Evolutionary conservation across 2,329 filamentous ascomycete genomes (phyloP).

Genomic region (Neoscytalidium dimidiatum): DNA sequence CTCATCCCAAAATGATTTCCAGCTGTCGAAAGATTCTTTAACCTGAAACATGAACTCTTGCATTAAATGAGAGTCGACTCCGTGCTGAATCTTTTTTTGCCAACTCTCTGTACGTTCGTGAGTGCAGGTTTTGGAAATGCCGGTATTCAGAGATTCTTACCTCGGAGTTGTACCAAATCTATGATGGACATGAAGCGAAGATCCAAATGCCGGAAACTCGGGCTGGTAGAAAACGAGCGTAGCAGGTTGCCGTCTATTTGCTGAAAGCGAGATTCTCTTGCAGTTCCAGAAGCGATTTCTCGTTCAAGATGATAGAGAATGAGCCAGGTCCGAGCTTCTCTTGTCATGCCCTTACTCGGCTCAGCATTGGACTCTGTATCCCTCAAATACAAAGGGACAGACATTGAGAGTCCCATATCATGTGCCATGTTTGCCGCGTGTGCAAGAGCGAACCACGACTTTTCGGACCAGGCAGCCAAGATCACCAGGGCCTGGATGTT

Average conservation of each 20-base stretch:
- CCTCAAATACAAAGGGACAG: too few relatives aligned
- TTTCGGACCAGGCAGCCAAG: constrained; percentile 3
- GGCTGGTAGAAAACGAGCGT: background rate
- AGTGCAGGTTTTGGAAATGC: too few relatives aligned
- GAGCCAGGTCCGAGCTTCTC: background rate
- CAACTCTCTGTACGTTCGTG: background rate
- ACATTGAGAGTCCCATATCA: background rate
- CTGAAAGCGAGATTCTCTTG: background rate
- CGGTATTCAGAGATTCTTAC: background rate
- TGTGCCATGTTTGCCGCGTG: constrained; percentile 3
- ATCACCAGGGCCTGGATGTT: background rate
- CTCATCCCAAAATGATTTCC: background rate
- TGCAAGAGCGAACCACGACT: background rate
- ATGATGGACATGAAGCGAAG: background rate
- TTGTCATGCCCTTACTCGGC: background rate
- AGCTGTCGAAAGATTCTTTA: background rate
- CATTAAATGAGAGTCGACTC: background rate
- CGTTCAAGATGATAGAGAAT: constrained; percentile 8
- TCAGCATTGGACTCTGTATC: background rate
- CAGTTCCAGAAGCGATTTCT: constrained; percentile 4
- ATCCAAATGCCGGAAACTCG: background rate
- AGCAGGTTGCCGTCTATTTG: background rate
- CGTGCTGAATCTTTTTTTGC: background rate
- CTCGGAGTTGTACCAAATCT: background rate
- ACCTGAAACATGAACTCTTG: background rate